Evolutionary conservation across 208 protist genomes (phyloP), one percentile per base, ranked within the genome.

Genomic region (Vickermania ingenoplastis): DNA sequence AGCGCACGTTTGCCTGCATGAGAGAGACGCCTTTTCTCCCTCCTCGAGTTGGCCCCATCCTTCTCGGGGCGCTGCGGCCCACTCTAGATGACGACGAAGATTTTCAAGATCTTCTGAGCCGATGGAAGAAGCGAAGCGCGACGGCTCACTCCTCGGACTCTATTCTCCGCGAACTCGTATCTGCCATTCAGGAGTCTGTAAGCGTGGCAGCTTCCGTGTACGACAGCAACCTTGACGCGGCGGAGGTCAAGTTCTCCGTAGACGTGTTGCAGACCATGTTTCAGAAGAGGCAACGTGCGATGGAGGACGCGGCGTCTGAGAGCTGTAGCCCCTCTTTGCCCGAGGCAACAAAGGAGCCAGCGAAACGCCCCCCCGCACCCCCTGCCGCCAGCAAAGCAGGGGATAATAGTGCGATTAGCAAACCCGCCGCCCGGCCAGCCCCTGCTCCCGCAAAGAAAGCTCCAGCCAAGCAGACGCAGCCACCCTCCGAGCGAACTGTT

Each of bases 1-100:
- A 53, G 2, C 53, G 56, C 31, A 73, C 77, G 21, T 41, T 64
- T 24, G 61, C 67, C 31, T 49, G 67, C 2, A 29, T 66, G 17
- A 25, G n/a, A 11, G 25, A 51, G 1, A 69, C 71, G 49, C 76
- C 80, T 2, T 87, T 70, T 50, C 53, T 87, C 11, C 48, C 57
- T 5, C 2, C 55, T 22, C 80, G 80, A 3, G 63, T 80, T 4
- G 1, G 50, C 1, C 69, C 69, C 2, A 67, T 87, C 22, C 55
- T 87, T 13, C 63, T 87, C 1, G 68, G 59, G 11, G 60, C 65
- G 14, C 53, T 87, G 51, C 41, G 28, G 24, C n/a, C 55, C 2
- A 31, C 53, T 0, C 48, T 87, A 48, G 69, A 81, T 4, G 54
- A 48, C 4, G 76, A 83, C 62, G 65, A 71, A 17, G 63, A 71